A percentile compares a stretch with the other conserved stretches of the same genome.
These are phyloP conservation scores for Medicago ruthenica DNA, from an alignment of 306 rosid species.

Conservation along the genomic window DNA sequence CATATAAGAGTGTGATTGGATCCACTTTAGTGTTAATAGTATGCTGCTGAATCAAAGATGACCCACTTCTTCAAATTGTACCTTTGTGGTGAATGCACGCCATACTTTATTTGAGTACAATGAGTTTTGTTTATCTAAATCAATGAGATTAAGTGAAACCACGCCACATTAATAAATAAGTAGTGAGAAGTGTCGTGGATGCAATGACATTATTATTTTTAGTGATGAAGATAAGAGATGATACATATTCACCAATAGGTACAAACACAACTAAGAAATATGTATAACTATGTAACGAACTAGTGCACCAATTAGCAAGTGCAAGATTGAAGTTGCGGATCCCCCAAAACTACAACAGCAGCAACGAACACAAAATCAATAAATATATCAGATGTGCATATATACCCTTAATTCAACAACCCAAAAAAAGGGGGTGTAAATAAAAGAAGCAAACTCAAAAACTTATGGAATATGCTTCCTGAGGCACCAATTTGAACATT, in stretches of 20 bases:
- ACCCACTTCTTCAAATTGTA: too few relatives aligned
- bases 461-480: conserved; percentile 7
- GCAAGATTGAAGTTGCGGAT: conserved; percentile 26
- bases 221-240: conserved; percentile 26
- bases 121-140: too few relatives aligned
- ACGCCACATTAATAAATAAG: too few relatives aligned
- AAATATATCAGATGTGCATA: not conserved
- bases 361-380: not conserved
- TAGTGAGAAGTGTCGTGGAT: too few relatives aligned
- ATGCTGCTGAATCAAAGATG: too few relatives aligned
- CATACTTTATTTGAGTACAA: too few relatives aligned
- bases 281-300: conserved; percentile 30
- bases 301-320: not conserved
- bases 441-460: conserved; percentile 8
- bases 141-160: too few relatives aligned
- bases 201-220: too few relatives aligned
- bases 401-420: not conserved
- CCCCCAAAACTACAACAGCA: conserved; percentile 12
- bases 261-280: too few relatives aligned
- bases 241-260: not conserved
- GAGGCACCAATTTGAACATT: conserved; percentile 23
- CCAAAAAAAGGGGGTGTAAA: not conserved
- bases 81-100: too few relatives aligned
- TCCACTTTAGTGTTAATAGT: too few relatives aligned
- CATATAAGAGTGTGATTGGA: too few relatives aligned